phyloP scores from a whole-genome alignment of 177 flowering plant species.

The Vitis hybrid region DNA sequence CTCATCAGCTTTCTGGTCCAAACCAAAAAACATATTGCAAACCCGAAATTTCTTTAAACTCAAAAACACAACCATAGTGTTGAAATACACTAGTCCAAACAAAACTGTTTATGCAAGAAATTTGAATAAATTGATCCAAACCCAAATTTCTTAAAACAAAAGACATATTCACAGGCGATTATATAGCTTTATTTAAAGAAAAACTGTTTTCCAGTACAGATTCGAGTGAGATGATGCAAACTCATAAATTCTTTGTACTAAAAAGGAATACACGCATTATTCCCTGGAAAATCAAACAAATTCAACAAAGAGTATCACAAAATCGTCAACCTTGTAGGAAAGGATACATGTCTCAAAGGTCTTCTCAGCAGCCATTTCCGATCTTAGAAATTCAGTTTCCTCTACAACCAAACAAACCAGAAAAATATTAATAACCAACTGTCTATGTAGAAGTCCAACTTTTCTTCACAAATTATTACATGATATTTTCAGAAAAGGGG shows the following conservation, averaged over 20 bases:
- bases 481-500: background rate
- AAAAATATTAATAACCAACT: background rate
- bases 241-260: background rate
- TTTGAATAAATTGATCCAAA: background rate
- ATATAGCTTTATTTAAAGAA: background rate
- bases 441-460: background rate
- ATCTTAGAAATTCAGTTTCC: background rate
- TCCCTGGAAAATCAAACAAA: background rate
- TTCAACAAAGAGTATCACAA: background rate
- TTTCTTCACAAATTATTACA: background rate
- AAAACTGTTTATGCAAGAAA: background rate
- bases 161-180: too few species aligned
- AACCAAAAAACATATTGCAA: too few species aligned
- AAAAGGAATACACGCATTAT: background rate
- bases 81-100: too few species aligned
- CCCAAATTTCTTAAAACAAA: background rate
- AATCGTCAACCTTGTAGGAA: background rate
- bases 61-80: too few species aligned
- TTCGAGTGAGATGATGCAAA: background rate
- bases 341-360: conserved; percentile 31
- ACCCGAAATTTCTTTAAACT: too few species aligned
- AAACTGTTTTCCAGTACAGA: background rate
- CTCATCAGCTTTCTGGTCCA: too few species aligned
- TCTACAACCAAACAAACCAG: background rate
- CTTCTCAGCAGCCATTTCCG: conserved; percentile 31